Evolutionary conservation across 2,329 filamentous ascomycete species (phyloP).

Genomic region (Ascomycota sp.): DNA sequence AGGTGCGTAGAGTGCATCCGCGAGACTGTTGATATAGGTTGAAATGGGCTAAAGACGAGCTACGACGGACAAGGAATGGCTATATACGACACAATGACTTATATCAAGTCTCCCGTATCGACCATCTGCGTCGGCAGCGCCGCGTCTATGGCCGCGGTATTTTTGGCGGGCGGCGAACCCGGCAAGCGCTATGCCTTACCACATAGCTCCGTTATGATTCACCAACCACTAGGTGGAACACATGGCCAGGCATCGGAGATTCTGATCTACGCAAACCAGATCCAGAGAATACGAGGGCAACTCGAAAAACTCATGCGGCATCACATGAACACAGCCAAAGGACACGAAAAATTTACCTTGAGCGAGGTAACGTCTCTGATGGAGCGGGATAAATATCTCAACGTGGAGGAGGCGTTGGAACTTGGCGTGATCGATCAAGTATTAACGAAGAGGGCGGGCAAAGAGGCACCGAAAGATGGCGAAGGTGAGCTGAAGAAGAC

Average conservation of each 20-base stretch:
- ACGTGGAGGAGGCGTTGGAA: constrained; percentile 69
- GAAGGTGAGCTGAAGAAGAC: constrained; percentile 5
- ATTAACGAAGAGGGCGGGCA: constrained; percentile 38
- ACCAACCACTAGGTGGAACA: constrained; percentile 70
- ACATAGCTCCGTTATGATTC: constrained; percentile 92
- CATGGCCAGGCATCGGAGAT: constrained; percentile 57
- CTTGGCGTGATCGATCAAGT: constrained; percentile 88
- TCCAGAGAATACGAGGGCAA: constrained; percentile 65
- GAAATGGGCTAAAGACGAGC: not conserved
- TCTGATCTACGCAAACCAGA: constrained; percentile 92
- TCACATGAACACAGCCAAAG: constrained; percentile 64
- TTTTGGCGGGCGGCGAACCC: constrained; percentile 68
- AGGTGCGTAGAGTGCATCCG: constrained; percentile 16
- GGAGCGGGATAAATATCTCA: constrained; percentile 92
- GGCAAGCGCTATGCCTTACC: constrained; percentile 77
- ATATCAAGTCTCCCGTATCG: constrained; percentile 79
- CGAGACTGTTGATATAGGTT: not conserved
- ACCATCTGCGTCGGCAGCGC: constrained; percentile 92
- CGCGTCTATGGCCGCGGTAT: constrained; percentile 80
- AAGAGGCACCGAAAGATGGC: constrained; percentile 12
- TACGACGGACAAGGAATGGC: constrained; percentile 33
- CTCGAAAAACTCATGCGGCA: constrained; percentile 76
- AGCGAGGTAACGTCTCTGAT: constrained; percentile 84
- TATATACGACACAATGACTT: constrained; percentile 98
- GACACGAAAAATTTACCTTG: constrained; percentile 53